Evolutionary conservation across 2,329 filamentous ascomycete genomes (phyloP).

Genomic region (Nemania sp.): DNA sequence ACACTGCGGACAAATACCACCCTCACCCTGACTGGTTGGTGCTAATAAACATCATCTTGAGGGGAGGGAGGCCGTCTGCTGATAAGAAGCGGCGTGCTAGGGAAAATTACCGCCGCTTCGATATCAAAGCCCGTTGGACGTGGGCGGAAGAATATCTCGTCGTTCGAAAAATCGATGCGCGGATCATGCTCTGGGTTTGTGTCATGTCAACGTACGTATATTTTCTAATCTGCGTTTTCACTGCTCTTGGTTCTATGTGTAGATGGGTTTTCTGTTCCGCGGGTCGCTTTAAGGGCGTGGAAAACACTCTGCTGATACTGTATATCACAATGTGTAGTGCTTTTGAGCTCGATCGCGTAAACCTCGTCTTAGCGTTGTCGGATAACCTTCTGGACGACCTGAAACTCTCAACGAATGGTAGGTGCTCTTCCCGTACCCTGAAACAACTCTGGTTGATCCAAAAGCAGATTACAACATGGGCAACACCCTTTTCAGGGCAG

Average conservation of each 20-base stretch:
- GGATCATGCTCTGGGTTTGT: constrained; percentile 51
- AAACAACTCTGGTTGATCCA: background rate
- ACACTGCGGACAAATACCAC: constrained; percentile 44
- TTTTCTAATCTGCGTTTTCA: no score
- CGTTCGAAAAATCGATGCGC: constrained; percentile 37
- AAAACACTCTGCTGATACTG: no score
- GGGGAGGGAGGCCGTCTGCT: no score
- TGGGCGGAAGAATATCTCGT: constrained; percentile 39
- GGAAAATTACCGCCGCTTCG: constrained; percentile 36
- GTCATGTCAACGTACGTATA: constrained; percentile 45
- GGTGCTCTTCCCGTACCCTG: background rate
- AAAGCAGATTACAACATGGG: constrained; percentile 53
- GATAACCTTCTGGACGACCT: constrained; percentile 52
- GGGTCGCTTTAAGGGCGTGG: no score
- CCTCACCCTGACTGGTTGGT: constrained; percentile 35
- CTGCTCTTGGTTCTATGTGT: no score
- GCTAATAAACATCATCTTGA: constrained; percentile 15
- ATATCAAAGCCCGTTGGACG: constrained; percentile 40
- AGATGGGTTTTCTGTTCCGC: no score
- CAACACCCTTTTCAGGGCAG: constrained; percentile 55
- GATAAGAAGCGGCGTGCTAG: background rate
- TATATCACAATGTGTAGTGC: constrained; percentile 38
- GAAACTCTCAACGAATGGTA: constrained; percentile 48
- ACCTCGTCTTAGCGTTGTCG: constrained; percentile 51
- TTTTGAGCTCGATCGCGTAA: constrained; percentile 53